These are phyloP conservation scores for Boletellus emodensis DNA, from an alignment of 768 basidiomycete genomes.

Conservation along the genomic window DNA sequence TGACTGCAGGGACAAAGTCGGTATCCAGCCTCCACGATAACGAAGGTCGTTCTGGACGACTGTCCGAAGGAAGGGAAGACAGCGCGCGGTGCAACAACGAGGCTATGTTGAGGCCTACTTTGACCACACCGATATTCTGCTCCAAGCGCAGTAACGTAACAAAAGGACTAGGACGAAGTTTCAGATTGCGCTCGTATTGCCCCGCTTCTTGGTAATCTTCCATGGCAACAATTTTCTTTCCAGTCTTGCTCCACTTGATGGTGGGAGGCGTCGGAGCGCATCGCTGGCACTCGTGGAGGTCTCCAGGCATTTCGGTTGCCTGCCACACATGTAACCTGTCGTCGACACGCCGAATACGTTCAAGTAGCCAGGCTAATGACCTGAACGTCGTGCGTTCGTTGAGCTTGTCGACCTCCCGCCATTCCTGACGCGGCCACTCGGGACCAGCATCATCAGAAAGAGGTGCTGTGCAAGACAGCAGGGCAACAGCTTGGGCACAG, in stretches of 20 bases:
- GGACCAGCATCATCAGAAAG: conserved; percentile 64
- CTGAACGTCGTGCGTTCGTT: conserved; percentile 82
- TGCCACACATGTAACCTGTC: conserved; percentile 70
- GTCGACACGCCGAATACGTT: conserved; percentile 74
- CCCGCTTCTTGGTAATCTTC: conserved; percentile 88
- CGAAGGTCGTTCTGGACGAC: conserved; percentile 41
- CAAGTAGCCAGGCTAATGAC: conserved; percentile 81
- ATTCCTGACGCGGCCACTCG: conserved; percentile 73
- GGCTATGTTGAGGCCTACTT: conserved; percentile 83
- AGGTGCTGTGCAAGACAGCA: conserved; percentile 74
- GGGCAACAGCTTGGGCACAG: conserved; percentile 71
- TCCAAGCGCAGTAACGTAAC: conserved; percentile 77
- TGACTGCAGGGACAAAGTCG: conserved; percentile 64
- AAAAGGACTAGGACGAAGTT: conserved; percentile 81
- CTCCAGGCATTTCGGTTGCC: conserved; percentile 39
- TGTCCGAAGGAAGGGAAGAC: conserved; percentile 64
- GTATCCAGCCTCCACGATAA: conserved; percentile 83
- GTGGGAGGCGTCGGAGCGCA: conserved; percentile 79
- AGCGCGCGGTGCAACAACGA: conserved; percentile 85
- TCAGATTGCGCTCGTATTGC: conserved; percentile 82
- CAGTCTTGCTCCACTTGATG: conserved; percentile 67
- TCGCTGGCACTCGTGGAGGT: conserved; percentile 59
- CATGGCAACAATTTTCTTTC: conserved; percentile 58
- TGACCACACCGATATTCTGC: conserved; percentile 61
- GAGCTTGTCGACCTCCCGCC: conserved; percentile 81